Evolutionary conservation across 106 monocot species (phyloP).

Genomic region (Platanthera zijinensis): DNA sequence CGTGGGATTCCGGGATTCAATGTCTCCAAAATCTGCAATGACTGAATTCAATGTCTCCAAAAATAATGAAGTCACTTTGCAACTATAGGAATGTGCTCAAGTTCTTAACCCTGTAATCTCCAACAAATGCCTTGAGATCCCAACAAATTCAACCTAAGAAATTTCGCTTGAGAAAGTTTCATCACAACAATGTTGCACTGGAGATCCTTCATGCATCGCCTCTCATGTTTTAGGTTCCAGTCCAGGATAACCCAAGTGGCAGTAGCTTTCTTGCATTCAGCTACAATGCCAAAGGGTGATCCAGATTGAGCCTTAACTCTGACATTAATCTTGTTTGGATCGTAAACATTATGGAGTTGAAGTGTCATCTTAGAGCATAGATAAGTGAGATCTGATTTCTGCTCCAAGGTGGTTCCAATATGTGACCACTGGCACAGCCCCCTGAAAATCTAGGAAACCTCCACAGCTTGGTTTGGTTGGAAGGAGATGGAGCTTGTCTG

Average conservation of each 20-base stretch:
- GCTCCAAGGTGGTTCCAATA: constrained; percentile 47
- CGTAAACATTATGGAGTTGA: constrained; percentile 81
- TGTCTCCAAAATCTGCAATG: too few relatives aligned
- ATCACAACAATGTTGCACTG: constrained; percentile 93
- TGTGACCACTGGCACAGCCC: constrained; percentile 75
- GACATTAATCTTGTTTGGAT: constrained; percentile 76
- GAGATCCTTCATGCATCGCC: constrained; percentile 74
- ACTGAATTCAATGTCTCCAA: too few relatives aligned
- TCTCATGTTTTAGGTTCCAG: constrained; percentile 90
- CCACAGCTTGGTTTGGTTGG: too few relatives aligned
- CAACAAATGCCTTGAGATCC: too few relatives aligned
- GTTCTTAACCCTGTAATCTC: too few relatives aligned
- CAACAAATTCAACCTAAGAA: constrained; percentile 75
- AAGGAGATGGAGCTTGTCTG: too few relatives aligned
- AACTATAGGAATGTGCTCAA: too few relatives aligned
- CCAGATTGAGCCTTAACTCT: constrained; percentile 85
- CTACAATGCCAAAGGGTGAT: constrained; percentile 75
- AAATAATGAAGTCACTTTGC: too few relatives aligned
- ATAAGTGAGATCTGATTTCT: constrained; percentile 77
- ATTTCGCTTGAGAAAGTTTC: constrained; percentile 87
- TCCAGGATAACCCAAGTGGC: constrained; percentile 93
- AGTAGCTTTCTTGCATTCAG: constrained; percentile 66
- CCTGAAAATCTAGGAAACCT: constrained; percentile 88
- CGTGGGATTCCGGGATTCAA: too few relatives aligned
- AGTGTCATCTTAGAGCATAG: constrained; percentile 84